Evolutionary conservation across 1,284 basidiomycete species (phyloP), one percentile per base, ranked within the genome.

Genomic region (Heterobasidion parviporum): DNA sequence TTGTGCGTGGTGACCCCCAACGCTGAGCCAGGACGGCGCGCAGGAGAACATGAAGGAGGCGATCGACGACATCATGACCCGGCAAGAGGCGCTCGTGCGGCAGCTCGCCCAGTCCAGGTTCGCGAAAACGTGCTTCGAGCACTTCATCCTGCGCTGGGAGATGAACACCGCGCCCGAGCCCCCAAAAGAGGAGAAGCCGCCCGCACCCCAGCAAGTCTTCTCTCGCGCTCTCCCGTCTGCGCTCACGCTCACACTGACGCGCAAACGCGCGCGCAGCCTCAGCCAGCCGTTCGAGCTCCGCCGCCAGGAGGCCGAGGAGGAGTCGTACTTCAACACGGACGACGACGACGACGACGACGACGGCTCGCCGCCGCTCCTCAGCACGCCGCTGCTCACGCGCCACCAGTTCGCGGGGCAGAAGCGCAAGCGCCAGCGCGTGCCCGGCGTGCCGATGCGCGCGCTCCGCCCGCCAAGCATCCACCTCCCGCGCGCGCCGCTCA

Each of bases 281-380:
- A 26, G 26, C 26, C 26, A 61, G 47, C 63, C 59, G 43, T 9
- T 36, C 5, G 32, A 10, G 47, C 20, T 4, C 9, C 20, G 15
- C n/a, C 67, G 71, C 55, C 69, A 82, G 63, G 84, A 89, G 60
- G 76, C 75, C 5, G 87, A 86, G 63, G 90, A 94, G 63, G 94
- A 98, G 65, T 85, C 91, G 59, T 98, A 96, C 75, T 97, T 97
- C 78, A 92, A 94, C 62, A 79, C 74, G 15, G 87, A 88, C 34
- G 89, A 90, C 57, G 82, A 85, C 55, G 89, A 91, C 38, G 82
- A 85, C 46, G 80, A 85, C 26, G 71, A 76, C 6, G 70, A 66
- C 15, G 47, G 20, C 20, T n/a, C 15, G 53, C 65, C 65, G 50
- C 64, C 66, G 38, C 71, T 67, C 4, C 67, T 66, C 48, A 65